Conservation (phyloP, 2,329 filamentous ascomycete genomes). For the Diaporthe batatas region DNA sequence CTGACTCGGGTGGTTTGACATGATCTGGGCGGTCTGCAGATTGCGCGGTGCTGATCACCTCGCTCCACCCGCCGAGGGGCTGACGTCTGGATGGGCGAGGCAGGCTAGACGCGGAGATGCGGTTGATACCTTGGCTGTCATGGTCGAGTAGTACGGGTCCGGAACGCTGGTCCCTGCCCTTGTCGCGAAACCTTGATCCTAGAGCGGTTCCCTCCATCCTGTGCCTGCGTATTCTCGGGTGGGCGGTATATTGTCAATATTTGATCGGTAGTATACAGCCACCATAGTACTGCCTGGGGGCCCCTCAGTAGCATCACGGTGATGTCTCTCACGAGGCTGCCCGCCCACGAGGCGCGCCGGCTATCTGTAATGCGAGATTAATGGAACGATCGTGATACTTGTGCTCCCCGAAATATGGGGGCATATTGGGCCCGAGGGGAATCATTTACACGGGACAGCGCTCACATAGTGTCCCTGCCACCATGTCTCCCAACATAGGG, state of each 20-base stretch:
- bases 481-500: neutral
- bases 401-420: neutral
- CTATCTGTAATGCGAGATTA: conserved; percentile 20
- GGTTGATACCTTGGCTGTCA: neutral
- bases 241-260: neutral
- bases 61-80: neutral
- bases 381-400: conserved; percentile 15
- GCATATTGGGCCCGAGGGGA: conserved; percentile 11
- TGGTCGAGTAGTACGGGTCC: conserved; percentile 19
- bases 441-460: conserved; percentile 12
- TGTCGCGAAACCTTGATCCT: conserved; percentile 2
- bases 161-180: conserved; percentile 19
- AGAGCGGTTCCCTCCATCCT: neutral
- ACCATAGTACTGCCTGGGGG: neutral
- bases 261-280: neutral
- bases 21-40: conserved; percentile 4
- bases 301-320: conserved; percentile 1
- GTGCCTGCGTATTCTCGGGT: neutral
- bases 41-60: conserved; percentile 7
- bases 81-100: neutral
- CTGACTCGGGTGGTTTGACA: neutral
- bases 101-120: conserved; percentile 12
- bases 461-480: neutral
- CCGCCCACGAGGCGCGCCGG: neutral
- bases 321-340: neutral